These are phyloP conservation scores for Hypomontagnella monticulosa DNA, from an alignment of 495 filamentous ascomycete species.

Conservation along the genomic window DNA sequence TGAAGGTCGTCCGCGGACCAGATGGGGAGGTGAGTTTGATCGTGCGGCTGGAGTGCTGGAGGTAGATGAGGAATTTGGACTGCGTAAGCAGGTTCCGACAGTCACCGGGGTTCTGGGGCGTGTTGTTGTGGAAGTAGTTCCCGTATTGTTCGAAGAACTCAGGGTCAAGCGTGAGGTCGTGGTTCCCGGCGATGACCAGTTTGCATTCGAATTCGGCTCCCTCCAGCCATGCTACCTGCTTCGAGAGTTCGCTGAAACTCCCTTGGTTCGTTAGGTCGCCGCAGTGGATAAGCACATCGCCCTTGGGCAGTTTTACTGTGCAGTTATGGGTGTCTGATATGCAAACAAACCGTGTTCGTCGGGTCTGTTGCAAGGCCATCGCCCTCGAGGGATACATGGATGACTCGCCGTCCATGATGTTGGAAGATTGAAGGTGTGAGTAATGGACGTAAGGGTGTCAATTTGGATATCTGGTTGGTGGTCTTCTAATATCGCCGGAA, in stretches of 20 bases:
- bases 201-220: conserved; percentile 81
- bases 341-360: conserved; percentile 65
- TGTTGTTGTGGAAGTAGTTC: conserved; percentile 65
- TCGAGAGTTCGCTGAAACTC: conserved; percentile 67
- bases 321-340: conserved; percentile 92
- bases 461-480: too few species aligned
- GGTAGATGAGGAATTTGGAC: conserved; percentile 68
- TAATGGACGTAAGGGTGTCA: too few species aligned
- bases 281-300: conserved; percentile 90
- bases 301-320: conserved; percentile 72
- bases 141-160: conserved; percentile 69
- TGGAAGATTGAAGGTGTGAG: conserved; percentile 1
- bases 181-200: conserved; percentile 86
- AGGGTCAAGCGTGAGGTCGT: conserved; percentile 78
- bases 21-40: conserved; percentile 65
- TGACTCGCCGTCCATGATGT: conserved; percentile 16
- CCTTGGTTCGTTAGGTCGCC: conserved; percentile 89
- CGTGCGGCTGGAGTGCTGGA: conserved; percentile 68
- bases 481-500: too few species aligned
- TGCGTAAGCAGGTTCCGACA: conserved; percentile 66
- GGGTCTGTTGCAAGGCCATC: conserved; percentile 23
- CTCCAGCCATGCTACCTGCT: conserved; percentile 78
- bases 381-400: conserved; percentile 5
- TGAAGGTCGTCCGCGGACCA: conserved; percentile 74
- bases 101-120: conserved; percentile 63